These are phyloP conservation scores for Fusarium metavorans DNA, from an alignment of 2,329 filamentous ascomycete genomes.

Conservation along the genomic window DNA sequence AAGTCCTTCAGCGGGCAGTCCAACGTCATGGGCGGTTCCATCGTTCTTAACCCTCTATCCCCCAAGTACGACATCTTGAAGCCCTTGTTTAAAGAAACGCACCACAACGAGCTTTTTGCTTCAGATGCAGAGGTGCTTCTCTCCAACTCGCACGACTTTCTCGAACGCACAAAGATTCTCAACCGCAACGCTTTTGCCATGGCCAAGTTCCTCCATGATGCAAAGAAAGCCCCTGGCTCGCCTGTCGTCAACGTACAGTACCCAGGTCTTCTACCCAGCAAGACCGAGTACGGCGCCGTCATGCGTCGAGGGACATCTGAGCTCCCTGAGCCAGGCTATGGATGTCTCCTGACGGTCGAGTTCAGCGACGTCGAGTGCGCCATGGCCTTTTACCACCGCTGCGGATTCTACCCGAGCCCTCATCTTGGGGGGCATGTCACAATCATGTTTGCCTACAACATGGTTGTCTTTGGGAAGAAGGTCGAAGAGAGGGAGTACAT, in stretches of 20 bases:
- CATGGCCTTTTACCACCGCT: slow-evolving; percentile 61
- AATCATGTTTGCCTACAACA: slow-evolving; percentile 61
- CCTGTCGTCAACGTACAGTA: slow-evolving; percentile 59
- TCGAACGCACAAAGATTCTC: slow-evolving; percentile 52
- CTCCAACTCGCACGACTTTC: slow-evolving; percentile 58
- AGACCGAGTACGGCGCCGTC: slow-evolving; percentile 50
- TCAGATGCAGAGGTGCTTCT: slow-evolving; percentile 60
- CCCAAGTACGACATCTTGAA: slow-evolving; percentile 53
- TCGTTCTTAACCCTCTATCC: slow-evolving; percentile 62
- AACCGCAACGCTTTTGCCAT: slow-evolving; percentile 60
- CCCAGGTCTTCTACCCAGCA: slow-evolving; percentile 53
- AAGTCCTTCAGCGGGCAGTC: slow-evolving; percentile 69
- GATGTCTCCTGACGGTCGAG: slow-evolving; percentile 66
- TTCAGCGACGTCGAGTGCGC: slow-evolving; percentile 57
- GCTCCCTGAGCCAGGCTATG: slow-evolving; percentile 63
- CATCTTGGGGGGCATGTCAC: slow-evolving; percentile 67
- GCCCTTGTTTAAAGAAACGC: slow-evolving; percentile 42
- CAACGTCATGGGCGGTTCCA: slow-evolving; percentile 66
- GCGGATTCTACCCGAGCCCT: slow-evolving; percentile 63
- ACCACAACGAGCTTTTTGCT: slow-evolving; percentile 60
- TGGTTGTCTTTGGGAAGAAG: slow-evolving; percentile 56
- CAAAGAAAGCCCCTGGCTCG: slow-evolving; percentile 44
- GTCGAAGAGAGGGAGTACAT: slow-evolving; percentile 53
- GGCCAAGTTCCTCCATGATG: slow-evolving; percentile 52
- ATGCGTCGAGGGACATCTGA: slow-evolving; percentile 55